A percentile compares a stretch with the other conserved stretches of the same genome.
These are phyloP conservation scores for Pseudocercospora pini-densiflorae DNA, from an alignment of 2,329 filamentous ascomycete species.

Conservation along the genomic window DNA sequence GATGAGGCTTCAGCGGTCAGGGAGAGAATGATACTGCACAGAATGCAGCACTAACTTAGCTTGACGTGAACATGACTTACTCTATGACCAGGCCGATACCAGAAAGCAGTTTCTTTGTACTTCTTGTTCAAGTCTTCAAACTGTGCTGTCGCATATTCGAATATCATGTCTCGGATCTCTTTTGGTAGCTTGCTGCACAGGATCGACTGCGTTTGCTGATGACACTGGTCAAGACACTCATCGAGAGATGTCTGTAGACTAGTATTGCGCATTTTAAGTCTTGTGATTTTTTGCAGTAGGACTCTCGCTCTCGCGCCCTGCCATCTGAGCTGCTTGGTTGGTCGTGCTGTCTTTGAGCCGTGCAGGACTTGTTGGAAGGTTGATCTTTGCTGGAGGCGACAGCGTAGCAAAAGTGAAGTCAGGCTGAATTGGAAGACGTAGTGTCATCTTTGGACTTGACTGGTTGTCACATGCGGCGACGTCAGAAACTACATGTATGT, in stretches of 20 bases:
- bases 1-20: too few relatives aligned
- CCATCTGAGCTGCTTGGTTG: not conserved
- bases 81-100: conserved; percentile 41
- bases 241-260: conserved; percentile 15
- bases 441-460: too few relatives aligned
- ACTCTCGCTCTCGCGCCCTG: not conserved
- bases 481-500: not conserved
- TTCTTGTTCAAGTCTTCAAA: conserved; percentile 31
- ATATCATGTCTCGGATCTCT: conserved; percentile 40
- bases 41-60: not conserved
- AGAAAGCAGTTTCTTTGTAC: conserved; percentile 36
- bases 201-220: conserved; percentile 19
- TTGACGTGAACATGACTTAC: not conserved
- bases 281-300: not conserved
- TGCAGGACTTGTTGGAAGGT: too few relatives aligned
- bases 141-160: conserved; percentile 40
- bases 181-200: conserved; percentile 23
- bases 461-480: not conserved
- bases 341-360: too few relatives aligned
- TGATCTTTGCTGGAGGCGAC: too few relatives aligned
- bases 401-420: too few relatives aligned
- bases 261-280: conserved; percentile 13
- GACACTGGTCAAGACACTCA: conserved; percentile 18
- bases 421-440: too few relatives aligned
- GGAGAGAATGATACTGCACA: too few relatives aligned